These are phyloP conservation scores for Acacia melanoxylon DNA, from an alignment of 306 rosid species.

Conservation along the genomic window DNA sequence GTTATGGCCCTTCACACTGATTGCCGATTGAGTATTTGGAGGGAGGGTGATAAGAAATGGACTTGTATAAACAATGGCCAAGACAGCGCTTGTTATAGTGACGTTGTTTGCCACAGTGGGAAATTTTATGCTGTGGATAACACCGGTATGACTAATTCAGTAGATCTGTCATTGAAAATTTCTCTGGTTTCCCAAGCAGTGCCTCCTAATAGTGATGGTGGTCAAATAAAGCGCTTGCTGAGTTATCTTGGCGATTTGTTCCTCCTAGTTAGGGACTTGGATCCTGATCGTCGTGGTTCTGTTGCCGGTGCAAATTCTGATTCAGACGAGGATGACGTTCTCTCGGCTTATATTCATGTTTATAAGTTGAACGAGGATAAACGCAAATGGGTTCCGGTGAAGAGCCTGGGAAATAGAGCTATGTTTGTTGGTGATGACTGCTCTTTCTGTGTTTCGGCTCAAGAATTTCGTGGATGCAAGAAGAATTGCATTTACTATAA, in stretches of 20 bases:
- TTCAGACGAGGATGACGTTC: not conserved
- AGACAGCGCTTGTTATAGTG: not conserved
- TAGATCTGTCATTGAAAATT: not conserved
- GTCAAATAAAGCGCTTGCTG: not conserved
- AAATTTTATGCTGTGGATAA: not conserved
- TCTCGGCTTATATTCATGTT: not conserved
- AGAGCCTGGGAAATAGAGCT: not conserved
- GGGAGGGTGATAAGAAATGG: not conserved
- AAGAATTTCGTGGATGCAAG: not conserved
- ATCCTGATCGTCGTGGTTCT: not conserved
- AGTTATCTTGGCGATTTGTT: not conserved
- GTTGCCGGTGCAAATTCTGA: not conserved
- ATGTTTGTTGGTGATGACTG: not conserved
- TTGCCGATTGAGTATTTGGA: not conserved
- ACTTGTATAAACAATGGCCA: not conserved
- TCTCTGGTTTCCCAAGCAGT: not conserved
- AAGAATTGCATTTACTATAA: not conserved
- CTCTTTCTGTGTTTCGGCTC: not conserved
- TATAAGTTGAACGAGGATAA: not conserved
- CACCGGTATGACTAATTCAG: not conserved
- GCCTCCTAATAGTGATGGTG: too few species aligned
- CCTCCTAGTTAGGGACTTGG: not conserved
- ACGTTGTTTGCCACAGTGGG: not conserved
- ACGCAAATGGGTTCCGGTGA: not conserved
- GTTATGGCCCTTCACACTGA: not conserved